These are phyloP conservation scores for Crithidia sp. DNA, from an alignment of 208 protist species.

Conservation along the genomic window DNA sequence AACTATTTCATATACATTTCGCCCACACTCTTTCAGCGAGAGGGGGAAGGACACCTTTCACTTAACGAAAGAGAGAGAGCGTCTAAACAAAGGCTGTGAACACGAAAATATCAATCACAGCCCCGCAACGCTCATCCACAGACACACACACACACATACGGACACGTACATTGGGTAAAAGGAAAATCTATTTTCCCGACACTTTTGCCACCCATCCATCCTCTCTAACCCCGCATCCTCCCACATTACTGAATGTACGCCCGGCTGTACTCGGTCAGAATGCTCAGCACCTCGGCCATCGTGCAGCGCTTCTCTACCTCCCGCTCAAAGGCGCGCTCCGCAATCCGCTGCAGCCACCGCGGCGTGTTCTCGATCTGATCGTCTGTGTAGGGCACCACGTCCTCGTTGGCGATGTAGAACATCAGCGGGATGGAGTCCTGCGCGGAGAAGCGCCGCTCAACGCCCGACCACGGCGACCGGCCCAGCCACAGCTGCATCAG, in stretches of 20 bases:
- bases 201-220: too few relatives aligned
- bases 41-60: too few relatives aligned
- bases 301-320: constrained; percentile 47
- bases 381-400: constrained; percentile 45
- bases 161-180: too few relatives aligned
- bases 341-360: constrained; percentile 63
- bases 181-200: too few relatives aligned
- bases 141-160: too few relatives aligned
- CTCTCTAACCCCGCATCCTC: not conserved
- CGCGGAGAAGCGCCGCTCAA: constrained; percentile 19
- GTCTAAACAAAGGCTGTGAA: too few relatives aligned
- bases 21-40: too few relatives aligned
- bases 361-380: constrained; percentile 41
- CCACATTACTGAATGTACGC: constrained; percentile 9
- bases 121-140: too few relatives aligned
- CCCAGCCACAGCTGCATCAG: constrained; percentile 59
- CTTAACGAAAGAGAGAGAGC: too few relatives aligned
- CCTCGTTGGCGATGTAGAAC: constrained; percentile 60
- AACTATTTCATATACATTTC: not conserved
- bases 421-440: constrained; percentile 59
- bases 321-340: constrained; percentile 48
- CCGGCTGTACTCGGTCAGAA: constrained; percentile 52
- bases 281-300: constrained; percentile 53
- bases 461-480: constrained; percentile 44
- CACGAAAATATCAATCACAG: too few relatives aligned